Evolutionary conservation across 805 yeast species (phyloP).

Genomic region (Candida golubevii): DNA sequence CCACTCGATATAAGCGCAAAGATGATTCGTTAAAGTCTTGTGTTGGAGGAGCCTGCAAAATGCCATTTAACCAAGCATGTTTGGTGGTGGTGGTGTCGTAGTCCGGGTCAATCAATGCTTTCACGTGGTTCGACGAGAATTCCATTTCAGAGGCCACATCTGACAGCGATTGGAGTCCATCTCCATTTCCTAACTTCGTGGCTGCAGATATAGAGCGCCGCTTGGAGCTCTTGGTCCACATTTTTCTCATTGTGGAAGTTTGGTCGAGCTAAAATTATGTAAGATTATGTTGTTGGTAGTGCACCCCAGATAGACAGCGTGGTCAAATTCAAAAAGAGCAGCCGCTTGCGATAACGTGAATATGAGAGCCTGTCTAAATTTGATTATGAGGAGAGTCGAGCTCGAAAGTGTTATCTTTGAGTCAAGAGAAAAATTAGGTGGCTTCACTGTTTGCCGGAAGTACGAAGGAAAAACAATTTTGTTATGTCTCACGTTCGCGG

Average conservation of each 20-base stretch:
- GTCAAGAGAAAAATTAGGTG: too few species aligned
- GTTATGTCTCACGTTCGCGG: constrained; percentile 1
- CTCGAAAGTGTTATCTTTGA: too few species aligned
- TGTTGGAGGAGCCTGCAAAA: constrained; percentile 29
- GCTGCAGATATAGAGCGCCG: constrained; percentile 14
- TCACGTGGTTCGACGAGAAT: constrained; percentile 11
- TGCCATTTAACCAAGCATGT: constrained; percentile 37
- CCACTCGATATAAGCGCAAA: constrained; percentile 17
- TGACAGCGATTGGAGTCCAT: not conserved
- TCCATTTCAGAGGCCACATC: constrained; percentile 5
- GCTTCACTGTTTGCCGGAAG: not conserved
- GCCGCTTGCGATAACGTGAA: too few species aligned
- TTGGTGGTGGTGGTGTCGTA: constrained; percentile 30
- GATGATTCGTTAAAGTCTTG: constrained; percentile 23
- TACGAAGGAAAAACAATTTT: not conserved
- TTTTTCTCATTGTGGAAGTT: constrained; percentile 12
- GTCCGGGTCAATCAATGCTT: constrained; percentile 24
- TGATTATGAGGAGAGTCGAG: too few species aligned
- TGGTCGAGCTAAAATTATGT: too few species aligned
- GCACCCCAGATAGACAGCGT: too few species aligned
- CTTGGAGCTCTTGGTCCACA: constrained; percentile 17
- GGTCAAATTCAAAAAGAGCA: too few species aligned
- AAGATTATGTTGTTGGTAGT: too few species aligned
- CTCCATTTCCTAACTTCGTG: constrained; percentile 4
- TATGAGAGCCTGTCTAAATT: too few species aligned